phyloP scores from a whole-genome alignment of 2,329 filamentous ascomycete species.

The Curvularia spicifera region DNA sequence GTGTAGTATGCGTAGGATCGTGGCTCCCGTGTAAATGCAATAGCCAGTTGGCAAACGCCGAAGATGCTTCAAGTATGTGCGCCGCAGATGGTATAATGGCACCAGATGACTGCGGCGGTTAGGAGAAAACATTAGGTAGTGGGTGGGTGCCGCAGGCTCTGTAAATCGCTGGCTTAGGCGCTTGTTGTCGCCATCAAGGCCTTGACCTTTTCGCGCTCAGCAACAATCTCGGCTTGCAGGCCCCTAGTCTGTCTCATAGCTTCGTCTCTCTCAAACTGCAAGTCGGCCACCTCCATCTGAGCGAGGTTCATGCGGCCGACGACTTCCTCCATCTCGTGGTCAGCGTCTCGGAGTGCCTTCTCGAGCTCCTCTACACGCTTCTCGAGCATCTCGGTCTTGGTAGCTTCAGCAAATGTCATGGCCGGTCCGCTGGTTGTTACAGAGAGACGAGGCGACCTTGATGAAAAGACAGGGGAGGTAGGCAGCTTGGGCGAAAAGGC shows the following conservation, averaged over 20 bases:
- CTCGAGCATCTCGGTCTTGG: slow-evolving; percentile 77
- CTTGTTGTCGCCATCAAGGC: slow-evolving; percentile 49
- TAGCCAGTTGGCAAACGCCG: slow-evolving; percentile 18
- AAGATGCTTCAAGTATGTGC: slow-evolving; percentile 10
- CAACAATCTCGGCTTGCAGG: slow-evolving; percentile 70
- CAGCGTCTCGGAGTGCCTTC: slow-evolving; percentile 75
- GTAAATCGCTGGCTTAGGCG: slow-evolving; percentile 23
- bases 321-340: slow-evolving; percentile 83
- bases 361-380: slow-evolving; percentile 84
- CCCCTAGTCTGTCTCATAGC: slow-evolving; percentile 73
- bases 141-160: slow-evolving; percentile 26
- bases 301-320: slow-evolving; percentile 81
- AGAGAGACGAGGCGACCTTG: slow-evolving; percentile 65
- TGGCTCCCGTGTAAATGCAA: slow-evolving; percentile 29
- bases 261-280: slow-evolving; percentile 77
- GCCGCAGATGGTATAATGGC: slow-evolving; percentile 15
- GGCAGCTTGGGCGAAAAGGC: slow-evolving; percentile 65
- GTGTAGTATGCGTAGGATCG: slow-evolving; percentile 28
- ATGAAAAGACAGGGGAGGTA: slow-evolving; percentile 66
- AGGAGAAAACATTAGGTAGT: slow-evolving; percentile 23
- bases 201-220: slow-evolving; percentile 67
- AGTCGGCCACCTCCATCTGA: slow-evolving; percentile 80
- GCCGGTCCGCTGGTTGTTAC: slow-evolving; percentile 67
- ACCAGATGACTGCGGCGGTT: slow-evolving; percentile 6
- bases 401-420: slow-evolving; percentile 68